A percentile compares a stretch with the other conserved stretches of the same genome.
phyloP scores from a whole-genome alignment of 2,329 filamentous ascomycete species.

The Daldinia sp. region DNA sequence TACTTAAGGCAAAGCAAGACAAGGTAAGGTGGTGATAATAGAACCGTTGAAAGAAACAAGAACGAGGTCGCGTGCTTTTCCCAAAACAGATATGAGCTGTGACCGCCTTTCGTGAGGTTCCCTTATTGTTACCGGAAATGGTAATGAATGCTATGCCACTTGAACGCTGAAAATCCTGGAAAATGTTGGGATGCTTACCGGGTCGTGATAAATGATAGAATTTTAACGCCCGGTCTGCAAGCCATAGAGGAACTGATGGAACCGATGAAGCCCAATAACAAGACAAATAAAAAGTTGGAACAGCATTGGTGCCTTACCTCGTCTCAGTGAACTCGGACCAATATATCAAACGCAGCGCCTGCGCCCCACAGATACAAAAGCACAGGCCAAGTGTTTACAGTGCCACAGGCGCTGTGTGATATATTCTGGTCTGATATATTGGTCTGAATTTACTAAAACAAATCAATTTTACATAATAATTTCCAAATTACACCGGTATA shows the following conservation, averaged over 20 bases:
- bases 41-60: constrained; percentile 13
- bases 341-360: too few species aligned
- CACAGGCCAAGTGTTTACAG: too few species aligned
- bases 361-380: too few species aligned
- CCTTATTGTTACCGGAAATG: constrained; percentile 32
- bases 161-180: too few species aligned
- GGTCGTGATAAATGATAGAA: constrained; percentile 28
- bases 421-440: too few species aligned
- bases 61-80: constrained; percentile 26
- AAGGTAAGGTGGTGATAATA: background rate
- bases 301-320: constrained; percentile 38
- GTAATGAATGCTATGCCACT: constrained; percentile 36
- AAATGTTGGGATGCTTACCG: too few species aligned
- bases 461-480: too few species aligned
- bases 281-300: constrained; percentile 14
- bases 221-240: constrained; percentile 9
- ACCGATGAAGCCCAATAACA: constrained; percentile 40
- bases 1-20: too few species aligned
- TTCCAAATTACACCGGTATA: too few species aligned
- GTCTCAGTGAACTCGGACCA: too few species aligned
- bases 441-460: too few species aligned
- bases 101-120: constrained; percentile 39
- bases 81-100: constrained; percentile 31
- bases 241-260: constrained; percentile 27
- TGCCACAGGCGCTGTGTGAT: too few species aligned